These are phyloP conservation scores for Oryza brachyantha DNA, from an alignment of 176 grass and related monocot genomes.

Conservation along the genomic window DNA sequence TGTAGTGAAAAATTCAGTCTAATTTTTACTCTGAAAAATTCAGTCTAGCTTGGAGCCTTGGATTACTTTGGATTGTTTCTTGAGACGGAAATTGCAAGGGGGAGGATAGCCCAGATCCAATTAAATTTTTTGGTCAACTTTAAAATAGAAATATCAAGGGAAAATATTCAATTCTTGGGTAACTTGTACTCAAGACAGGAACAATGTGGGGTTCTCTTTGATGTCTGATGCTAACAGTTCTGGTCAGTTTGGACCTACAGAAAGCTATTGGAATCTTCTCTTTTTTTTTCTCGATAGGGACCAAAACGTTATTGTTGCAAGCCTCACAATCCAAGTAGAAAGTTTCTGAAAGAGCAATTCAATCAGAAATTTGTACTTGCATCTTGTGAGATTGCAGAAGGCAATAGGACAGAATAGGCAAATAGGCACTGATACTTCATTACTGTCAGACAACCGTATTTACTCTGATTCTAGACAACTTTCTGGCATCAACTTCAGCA, in stretches of 20 bases:
- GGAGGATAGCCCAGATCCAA: conserved; percentile 21
- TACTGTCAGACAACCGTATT: not conserved
- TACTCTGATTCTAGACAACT: not conserved
- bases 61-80: conserved; percentile 34
- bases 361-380: conserved; percentile 7
- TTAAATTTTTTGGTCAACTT: no score
- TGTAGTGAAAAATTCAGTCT: not conserved
- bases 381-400: not conserved
- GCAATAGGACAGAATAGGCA: not conserved
- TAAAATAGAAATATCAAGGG: not conserved
- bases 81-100: conserved; percentile 38
- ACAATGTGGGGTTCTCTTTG: conserved; percentile 27
- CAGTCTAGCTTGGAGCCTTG: not conserved
- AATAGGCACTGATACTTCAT: not conserved
- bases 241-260: conserved; percentile 6
- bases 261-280: conserved; percentile 1
- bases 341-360: conserved; percentile 15
- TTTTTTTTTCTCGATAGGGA: not conserved
- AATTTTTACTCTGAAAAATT: no score
- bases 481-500: not conserved
- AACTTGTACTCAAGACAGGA: not conserved
- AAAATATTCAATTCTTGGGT: not conserved
- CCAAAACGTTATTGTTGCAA: not conserved
- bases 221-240: conserved; percentile 30
- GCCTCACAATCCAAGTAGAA: not conserved